Conservation (phyloP, 1,139 yeast species). For the Pneumocystis sp. region DNA sequence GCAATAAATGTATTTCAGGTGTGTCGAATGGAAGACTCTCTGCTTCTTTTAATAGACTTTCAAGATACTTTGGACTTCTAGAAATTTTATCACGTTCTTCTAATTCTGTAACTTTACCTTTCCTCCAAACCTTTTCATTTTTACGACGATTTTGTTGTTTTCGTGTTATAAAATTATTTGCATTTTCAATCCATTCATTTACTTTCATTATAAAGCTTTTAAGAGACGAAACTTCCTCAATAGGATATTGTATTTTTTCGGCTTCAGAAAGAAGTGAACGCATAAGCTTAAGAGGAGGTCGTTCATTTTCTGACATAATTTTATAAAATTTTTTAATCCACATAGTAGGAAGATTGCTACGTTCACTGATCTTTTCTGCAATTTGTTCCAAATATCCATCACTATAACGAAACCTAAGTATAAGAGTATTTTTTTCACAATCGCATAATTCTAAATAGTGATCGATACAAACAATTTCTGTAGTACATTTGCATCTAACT, state of each 20-base stretch:
- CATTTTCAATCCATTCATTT: conserved; percentile 40
- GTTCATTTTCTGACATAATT: conserved; percentile 28
- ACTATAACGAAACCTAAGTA: conserved; percentile 22
- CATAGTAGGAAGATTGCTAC: conserved; percentile 32
- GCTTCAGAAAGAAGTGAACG: conserved; percentile 40
- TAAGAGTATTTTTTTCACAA: conserved; percentile 9
- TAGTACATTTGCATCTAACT: conserved; percentile 15
- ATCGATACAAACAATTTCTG: conserved; percentile 29
- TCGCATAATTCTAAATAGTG: conserved; percentile 28
- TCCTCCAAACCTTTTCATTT: conserved; percentile 20
- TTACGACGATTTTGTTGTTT: conserved; percentile 35
- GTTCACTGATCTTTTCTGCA: conserved; percentile 24
- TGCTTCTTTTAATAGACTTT: conserved; percentile 33
- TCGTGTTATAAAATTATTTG: conserved; percentile 37
- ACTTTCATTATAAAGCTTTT: conserved; percentile 33
- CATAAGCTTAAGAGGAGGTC: conserved; percentile 36
- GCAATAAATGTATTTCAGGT: conserved; percentile 46
- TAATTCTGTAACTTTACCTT: conserved; percentile 12
- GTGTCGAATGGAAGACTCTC: conserved; percentile 38
- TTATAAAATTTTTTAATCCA: conserved; percentile 40
- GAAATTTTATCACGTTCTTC: conserved; percentile 18
- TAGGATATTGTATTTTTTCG: conserved; percentile 31
- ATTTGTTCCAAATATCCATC: conserved; percentile 38
- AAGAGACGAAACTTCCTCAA: conserved; percentile 27
- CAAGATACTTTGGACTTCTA: conserved; percentile 21